These are phyloP conservation scores for Monascus ruber DNA, from an alignment of 2,329 filamentous ascomycete species.

Conservation along the genomic window DNA sequence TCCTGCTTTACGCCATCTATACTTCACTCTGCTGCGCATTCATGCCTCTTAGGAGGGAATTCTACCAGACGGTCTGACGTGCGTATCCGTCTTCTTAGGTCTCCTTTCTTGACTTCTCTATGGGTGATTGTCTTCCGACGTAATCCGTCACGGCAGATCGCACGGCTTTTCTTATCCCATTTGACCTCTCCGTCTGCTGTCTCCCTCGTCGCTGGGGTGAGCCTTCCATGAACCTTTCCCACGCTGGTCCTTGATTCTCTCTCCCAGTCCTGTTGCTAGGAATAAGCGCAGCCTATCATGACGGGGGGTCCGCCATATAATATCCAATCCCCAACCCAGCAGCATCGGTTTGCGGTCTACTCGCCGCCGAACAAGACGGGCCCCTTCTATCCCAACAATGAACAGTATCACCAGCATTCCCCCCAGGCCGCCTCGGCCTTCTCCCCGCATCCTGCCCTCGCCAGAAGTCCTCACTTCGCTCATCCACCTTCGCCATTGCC, in stretches of 20 bases:
- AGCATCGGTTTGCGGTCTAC: slow-evolving; percentile 30
- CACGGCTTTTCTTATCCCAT: neutral
- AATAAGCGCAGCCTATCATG: slow-evolving; percentile 26
- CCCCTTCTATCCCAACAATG: slow-evolving; percentile 32
- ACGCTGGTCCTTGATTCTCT: neutral
- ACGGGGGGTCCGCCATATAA: slow-evolving; percentile 34
- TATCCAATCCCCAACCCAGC: slow-evolving; percentile 35
- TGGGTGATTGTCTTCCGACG: neutral
- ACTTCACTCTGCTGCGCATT: neutral
- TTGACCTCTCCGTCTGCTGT: neutral
- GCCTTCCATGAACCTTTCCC: neutral
- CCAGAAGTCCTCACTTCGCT: slow-evolving; percentile 30
- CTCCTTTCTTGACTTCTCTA: neutral
- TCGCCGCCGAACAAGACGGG: slow-evolving; percentile 32
- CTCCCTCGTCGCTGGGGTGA: neutral
- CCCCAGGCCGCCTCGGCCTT: slow-evolving; percentile 34
- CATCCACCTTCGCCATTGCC: slow-evolving; percentile 31
- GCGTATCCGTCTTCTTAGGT: neutral
- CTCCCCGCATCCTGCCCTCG: slow-evolving; percentile 20
- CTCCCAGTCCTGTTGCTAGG: slow-evolving; percentile 1
- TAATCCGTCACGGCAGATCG: neutral
- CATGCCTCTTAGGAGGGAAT: neutral
- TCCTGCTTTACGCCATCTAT: too few species aligned
- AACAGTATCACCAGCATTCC: slow-evolving; percentile 30
- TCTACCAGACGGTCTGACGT: neutral